phyloP scores from a whole-genome alignment of 345 rosid genomes.

The Gossypium mustelinum region DNA sequence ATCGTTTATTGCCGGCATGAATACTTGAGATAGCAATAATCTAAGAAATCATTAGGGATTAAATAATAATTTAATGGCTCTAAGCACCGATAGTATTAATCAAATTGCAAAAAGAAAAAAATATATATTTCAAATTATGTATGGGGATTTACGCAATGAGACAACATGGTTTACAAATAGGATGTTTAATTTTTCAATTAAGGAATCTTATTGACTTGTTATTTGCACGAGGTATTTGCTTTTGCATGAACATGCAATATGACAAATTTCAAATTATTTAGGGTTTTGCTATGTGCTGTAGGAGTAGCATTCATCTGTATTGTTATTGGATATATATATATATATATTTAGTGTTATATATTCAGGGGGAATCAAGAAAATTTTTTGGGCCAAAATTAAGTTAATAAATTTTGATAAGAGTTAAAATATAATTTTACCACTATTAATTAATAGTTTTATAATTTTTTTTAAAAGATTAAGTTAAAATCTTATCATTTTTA shows the following conservation, averaged over 20 bases:
- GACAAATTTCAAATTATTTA: conserved; percentile 2
- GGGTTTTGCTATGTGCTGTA: conserved; percentile 19
- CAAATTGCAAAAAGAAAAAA: neutral
- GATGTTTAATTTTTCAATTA: conserved; percentile 22
- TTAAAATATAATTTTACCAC: fast-evolving
- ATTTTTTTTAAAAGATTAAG: too few species aligned
- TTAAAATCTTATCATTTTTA: too few species aligned
- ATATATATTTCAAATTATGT: conserved; percentile 7
- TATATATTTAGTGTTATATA: too few species aligned
- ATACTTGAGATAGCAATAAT: conserved; percentile 24
- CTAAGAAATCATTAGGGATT: conserved; percentile 4
- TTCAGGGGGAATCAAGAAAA: fast-evolving
- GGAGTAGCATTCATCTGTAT: conserved; percentile 26
- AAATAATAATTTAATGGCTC: neutral
- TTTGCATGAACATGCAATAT: conserved; percentile 11
- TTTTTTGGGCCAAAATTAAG: too few species aligned
- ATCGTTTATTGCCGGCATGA: conserved; percentile 30
- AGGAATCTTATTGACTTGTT: conserved; percentile 42
- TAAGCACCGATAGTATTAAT: conserved; percentile 12
- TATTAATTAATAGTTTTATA: too few species aligned
- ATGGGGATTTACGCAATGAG: conserved; percentile 23
- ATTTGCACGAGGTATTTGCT: conserved; percentile 25
- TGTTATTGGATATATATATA: neutral
- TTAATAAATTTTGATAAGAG: too few species aligned
- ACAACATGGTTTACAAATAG: conserved; percentile 24